Evolutionary conservation across 2,329 filamentous ascomycete genomes (phyloP), one percentile per base, ranked within the genome.

Genomic region (Diaporthe sp.): DNA sequence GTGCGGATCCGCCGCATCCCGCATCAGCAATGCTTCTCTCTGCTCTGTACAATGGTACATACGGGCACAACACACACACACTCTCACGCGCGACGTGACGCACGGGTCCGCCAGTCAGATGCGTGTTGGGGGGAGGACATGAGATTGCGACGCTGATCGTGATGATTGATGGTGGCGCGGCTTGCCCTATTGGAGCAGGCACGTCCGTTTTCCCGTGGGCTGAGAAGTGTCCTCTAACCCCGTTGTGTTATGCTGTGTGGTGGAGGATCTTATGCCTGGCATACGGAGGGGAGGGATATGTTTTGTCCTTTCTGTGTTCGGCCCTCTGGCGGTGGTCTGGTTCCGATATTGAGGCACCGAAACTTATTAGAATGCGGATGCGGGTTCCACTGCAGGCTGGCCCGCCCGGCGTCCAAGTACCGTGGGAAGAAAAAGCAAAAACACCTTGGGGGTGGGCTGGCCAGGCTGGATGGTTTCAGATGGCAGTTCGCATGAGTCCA

Each of bases 341-440:
- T 25, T 67, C 65, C n/a, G 31, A 37, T 68, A 68, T 51, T 51
- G 34, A 39, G 53, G 31, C 47, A 39, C 34, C 49, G 47, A 47
- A 47, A 65, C 39, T 47, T 65, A 51, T 13, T 3, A 51, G 31
- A 68, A n/a, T 34, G 44, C 34, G 47, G 47, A 68, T 68, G 65
- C 65, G 42, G 65, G 65, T 68, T 68, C 65, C 65, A 51, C 65
- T 68, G 65, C 65, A 68, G 34, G 47, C 34, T 53, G 47, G 65
- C 47, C 42, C 63, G 63, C 63, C 63, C 12, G 63, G 44, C 28
- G 12, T 31, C 28, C 44, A 51, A 68, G 63, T 37, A 68, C 63
- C 63, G 44, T 53, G 63, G 44, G 44, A 37, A 51, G 44, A 51
- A 51, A 51, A 68, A 39, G 49, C 47, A 28, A 53, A 68, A 53